Base-by-base conservation (phyloP, 768 basidiomycete genomes). In the Russula foetens region DNA sequence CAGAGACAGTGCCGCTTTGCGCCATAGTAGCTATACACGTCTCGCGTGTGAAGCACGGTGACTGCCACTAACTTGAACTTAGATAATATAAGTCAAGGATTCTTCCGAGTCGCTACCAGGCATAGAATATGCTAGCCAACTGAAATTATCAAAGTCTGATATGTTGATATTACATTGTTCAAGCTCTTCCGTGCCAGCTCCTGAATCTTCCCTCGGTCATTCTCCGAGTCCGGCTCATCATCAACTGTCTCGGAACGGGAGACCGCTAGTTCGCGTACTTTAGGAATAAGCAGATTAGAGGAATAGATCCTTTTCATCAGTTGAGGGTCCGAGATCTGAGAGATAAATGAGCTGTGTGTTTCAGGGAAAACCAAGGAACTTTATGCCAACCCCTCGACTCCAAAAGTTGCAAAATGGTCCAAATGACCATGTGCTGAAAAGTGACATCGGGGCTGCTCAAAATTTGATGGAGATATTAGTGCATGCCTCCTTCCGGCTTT, bases 371-470 rank as follows among this genome's bases (percentile, higher is more conserved):
- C 50, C 46, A 58, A 17, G n/a, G 28, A 31, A 26, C 48, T 24
- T 9, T 21, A 1, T 1, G 65, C 76, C 44, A 65, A 90, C 89
- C 91, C 63, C 92, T 90, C n/a, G 96, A 96, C 71, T 99, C 97
- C 28, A 99, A 79, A 23, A 99, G 76, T 70, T 99, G 97, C 26
- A 98, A 95, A 66, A 98, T 95, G 0, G 97, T 98, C 97, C 97
- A 99, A 46, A 99, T 94, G 35, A 97, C 97, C 64, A 98, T 99
- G 70, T 99, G 97, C 72, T 98, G 95, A 86, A 99, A 99, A 0
- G 97, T 99, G 15, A 92, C 88, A 69, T 99, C 97, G 7, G 89
- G 78, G 69, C 91, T 95, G 44, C 84, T 91, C 67, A 99, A 75
- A 84, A 99, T 98, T 47, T 92, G 84, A 70, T 92, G 88, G 46